These are phyloP conservation scores for Trichoderma oligosporum DNA, from an alignment of 2,329 filamentous ascomycete genomes.

Conservation along the genomic window DNA sequence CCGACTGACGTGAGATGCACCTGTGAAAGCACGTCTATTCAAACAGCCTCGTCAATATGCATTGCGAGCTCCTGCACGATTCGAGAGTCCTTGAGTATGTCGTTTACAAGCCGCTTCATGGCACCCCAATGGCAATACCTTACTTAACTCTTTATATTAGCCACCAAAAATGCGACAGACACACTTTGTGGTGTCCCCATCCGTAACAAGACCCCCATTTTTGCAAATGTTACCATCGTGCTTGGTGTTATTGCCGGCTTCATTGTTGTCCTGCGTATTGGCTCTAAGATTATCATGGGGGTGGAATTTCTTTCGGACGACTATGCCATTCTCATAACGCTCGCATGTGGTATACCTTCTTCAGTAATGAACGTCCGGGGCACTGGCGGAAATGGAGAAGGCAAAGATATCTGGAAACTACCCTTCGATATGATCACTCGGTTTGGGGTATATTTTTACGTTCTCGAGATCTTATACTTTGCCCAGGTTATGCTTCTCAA, in stretches of 20 bases:
- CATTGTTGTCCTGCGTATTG: slow-evolving; percentile 21
- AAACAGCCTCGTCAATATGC: neutral
- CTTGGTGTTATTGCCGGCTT: slow-evolving; percentile 24
- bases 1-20: slow-evolving; percentile 5
- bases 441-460: slow-evolving; percentile 31
- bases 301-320: slow-evolving; percentile 34
- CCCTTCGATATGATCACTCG: slow-evolving; percentile 22
- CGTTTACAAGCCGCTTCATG: neutral
- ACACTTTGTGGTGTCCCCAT: neutral
- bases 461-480: slow-evolving; percentile 39
- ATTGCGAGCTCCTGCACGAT: neutral
- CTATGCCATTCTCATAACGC: slow-evolving; percentile 26
- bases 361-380: slow-evolving; percentile 26
- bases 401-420: slow-evolving; percentile 35
- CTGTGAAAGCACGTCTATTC: slow-evolving; percentile 1
- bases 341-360: slow-evolving; percentile 24
- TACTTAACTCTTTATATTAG: neutral
- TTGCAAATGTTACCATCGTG: slow-evolving; percentile 12
- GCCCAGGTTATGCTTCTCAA: slow-evolving; percentile 37
- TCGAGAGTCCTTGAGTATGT: slow-evolving; percentile 7
- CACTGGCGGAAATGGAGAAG: slow-evolving; percentile 29
- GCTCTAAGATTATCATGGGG: slow-evolving; percentile 26
- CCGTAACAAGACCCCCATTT: slow-evolving; percentile 6
- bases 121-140: neutral
- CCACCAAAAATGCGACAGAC: slow-evolving; percentile 1